phyloP scores from a whole-genome alignment of 345 rosid genomes.

The Lepidium sativum region DNA sequence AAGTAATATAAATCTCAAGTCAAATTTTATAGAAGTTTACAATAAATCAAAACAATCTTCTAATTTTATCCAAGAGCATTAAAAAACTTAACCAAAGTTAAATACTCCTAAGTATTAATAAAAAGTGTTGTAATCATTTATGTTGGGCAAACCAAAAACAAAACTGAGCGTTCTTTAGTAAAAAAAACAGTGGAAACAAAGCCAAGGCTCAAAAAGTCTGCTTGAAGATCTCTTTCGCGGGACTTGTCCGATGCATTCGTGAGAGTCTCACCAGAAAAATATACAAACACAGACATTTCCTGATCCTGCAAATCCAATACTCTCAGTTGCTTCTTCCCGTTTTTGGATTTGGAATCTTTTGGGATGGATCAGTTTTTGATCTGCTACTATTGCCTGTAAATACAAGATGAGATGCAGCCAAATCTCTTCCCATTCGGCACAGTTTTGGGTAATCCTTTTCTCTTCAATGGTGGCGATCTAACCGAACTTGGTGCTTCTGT shows the following conservation, averaged over 20 bases:
- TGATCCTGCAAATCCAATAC: neutral
- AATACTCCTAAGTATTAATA: too few relatives aligned
- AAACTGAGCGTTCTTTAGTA: too few relatives aligned
- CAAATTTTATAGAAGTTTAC: too few relatives aligned
- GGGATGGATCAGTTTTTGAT: neutral
- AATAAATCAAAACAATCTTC: too few relatives aligned
- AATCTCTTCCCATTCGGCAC: constrained; percentile 57
- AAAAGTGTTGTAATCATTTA: too few relatives aligned
- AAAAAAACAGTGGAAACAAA: too few relatives aligned
- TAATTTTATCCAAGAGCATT: too few relatives aligned
- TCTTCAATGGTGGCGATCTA: constrained; percentile 44
- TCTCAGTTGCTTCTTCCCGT: neutral
- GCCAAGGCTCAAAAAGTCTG: neutral
- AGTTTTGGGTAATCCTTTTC: constrained; percentile 52
- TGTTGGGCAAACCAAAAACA: too few relatives aligned
- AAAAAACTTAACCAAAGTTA: too few relatives aligned
- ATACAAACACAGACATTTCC: neutral
- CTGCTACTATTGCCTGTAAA: neutral
- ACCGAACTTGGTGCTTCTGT: constrained; percentile 34
- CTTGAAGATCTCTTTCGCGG: neutral
- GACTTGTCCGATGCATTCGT: neutral
- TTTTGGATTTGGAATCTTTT: constrained; percentile 18
- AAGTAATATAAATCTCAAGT: too few relatives aligned
- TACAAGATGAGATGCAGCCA: constrained; percentile 66
- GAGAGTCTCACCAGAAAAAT: neutral